Conservation (phyloP, 192 early-diverging fungal species). For the Gonapodya sp. region DNA sequence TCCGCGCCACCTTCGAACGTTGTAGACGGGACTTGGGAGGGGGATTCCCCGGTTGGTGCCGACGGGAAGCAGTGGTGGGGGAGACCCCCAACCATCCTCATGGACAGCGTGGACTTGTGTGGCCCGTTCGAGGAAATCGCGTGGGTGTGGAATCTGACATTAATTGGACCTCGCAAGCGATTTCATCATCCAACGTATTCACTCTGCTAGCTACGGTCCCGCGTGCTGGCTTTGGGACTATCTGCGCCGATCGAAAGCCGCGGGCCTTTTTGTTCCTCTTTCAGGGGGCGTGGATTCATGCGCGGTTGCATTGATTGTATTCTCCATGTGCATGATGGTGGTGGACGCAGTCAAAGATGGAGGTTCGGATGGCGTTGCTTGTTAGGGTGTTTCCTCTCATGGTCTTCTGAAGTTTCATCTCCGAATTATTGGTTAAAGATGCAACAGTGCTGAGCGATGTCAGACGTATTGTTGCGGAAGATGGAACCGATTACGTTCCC, state of each 20-base stretch:
- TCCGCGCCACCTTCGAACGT: slow-evolving; percentile 29
- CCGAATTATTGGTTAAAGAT: slow-evolving; percentile 26
- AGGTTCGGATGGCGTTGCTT: slow-evolving; percentile 21
- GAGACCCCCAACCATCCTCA: not conserved
- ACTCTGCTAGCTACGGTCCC: slow-evolving; percentile 56
- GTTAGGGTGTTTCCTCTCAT: not conserved
- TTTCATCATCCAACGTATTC: slow-evolving; percentile 6
- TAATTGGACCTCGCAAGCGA: not conserved
- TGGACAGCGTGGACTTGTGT: not conserved
- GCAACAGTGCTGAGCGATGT: slow-evolving; percentile 65
- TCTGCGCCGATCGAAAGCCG: slow-evolving; percentile 75
- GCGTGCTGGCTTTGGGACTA: slow-evolving; percentile 99
- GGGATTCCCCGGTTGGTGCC: not conserved
- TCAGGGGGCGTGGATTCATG: slow-evolving; percentile 99
- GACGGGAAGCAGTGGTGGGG: not conserved
- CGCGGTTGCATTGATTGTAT: slow-evolving; percentile 73
- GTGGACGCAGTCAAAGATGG: slow-evolving; percentile 52
- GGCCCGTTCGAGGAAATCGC: not conserved
- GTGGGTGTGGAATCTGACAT: too few relatives aligned
- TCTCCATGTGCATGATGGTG: slow-evolving; percentile 83
- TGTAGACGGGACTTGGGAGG: not conserved
- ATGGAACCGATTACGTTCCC: slow-evolving; percentile 59
- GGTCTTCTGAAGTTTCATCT: too few relatives aligned
- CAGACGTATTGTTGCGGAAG: slow-evolving; percentile 48
- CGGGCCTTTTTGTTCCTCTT: slow-evolving; percentile 89